These are phyloP conservation scores for Thraustotheca clavata DNA, from an alignment of 352 stramenopile species.

Conservation along the genomic window DNA sequence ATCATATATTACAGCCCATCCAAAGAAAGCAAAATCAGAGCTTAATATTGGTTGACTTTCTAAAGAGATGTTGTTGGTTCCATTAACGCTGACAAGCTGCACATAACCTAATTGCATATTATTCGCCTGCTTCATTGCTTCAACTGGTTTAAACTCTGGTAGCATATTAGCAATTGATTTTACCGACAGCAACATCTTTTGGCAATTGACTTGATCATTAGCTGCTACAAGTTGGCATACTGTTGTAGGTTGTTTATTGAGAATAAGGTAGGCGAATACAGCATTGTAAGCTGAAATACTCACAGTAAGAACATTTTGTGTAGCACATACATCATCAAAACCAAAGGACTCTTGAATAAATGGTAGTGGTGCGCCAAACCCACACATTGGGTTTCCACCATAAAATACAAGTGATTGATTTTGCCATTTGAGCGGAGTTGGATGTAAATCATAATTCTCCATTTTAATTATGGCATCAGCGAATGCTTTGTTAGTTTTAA, in stretches of 20 bases:
- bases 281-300: background rate
- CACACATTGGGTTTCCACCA: background rate
- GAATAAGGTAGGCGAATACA: no score
- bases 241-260: no score
- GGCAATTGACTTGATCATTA: background rate
- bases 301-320: background rate
- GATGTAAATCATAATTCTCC: background rate
- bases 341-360: constrained; percentile 2
- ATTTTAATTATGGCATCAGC: no score
- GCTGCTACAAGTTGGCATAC: no score
- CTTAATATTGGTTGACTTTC: background rate
- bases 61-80: background rate
- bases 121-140: no score
- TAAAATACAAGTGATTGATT: background rate
- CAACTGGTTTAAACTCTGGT: background rate
- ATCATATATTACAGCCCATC: background rate
- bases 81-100: background rate
- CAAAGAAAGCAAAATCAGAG: background rate
- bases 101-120: background rate
- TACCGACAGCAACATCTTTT: background rate
- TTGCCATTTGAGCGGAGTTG: background rate
- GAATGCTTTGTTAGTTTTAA: no score
- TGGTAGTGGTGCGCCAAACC: background rate
- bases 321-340: background rate
- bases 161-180: background rate